These are phyloP conservation scores for Closterium sp. DNA, from an alignment of 139 green algal genomes.

Conservation along the genomic window DNA sequence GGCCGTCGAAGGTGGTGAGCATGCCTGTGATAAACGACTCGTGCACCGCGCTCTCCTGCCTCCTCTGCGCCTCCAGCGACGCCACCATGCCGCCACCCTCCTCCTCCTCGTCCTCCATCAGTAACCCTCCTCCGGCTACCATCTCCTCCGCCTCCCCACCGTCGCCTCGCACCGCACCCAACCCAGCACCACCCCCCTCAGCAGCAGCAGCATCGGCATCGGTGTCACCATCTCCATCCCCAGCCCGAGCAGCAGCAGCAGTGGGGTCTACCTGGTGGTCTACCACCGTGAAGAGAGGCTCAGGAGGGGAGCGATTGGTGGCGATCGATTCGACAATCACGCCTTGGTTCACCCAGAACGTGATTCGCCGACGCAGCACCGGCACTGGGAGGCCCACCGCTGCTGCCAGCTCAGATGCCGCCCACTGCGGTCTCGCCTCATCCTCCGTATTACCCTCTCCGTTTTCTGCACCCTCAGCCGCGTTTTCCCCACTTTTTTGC, in stretches of 20 bases:
- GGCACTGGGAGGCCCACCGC: slow-evolving; percentile 58
- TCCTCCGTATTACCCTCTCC: background rate
- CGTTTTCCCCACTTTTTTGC: background rate
- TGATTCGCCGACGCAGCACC: slow-evolving; percentile 62
- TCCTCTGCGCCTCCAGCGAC: slow-evolving; percentile 13
- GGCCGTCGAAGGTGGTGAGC: slow-evolving; percentile 80
- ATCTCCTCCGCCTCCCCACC: background rate
- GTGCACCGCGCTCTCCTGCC: slow-evolving; percentile 51
- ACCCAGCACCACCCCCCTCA: background rate
- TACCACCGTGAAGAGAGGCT: slow-evolving; percentile 17
- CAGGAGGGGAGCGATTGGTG: background rate
- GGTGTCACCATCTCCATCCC: background rate
- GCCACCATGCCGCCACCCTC: slow-evolving; percentile 34
- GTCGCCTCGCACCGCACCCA: slow-evolving; percentile 10
- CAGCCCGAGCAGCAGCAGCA: background rate
- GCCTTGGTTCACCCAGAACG: slow-evolving; percentile 84
- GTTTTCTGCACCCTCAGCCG: background rate
- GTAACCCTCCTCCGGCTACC: background rate
- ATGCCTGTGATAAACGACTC: slow-evolving; percentile 81
- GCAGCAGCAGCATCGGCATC: background rate
- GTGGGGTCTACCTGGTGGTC: background rate
- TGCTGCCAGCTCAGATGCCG: slow-evolving; percentile 58
- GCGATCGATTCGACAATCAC: slow-evolving; percentile 4
- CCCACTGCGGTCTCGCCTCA: slow-evolving; percentile 21
- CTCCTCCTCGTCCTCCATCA: slow-evolving; percentile 35